Percentiles rank a stretch among this genome's conserved stretches.
These are phyloP conservation scores for Saccharata proteae DNA, from an alignment of 2,329 filamentous ascomycete species.

Conservation along the genomic window DNA sequence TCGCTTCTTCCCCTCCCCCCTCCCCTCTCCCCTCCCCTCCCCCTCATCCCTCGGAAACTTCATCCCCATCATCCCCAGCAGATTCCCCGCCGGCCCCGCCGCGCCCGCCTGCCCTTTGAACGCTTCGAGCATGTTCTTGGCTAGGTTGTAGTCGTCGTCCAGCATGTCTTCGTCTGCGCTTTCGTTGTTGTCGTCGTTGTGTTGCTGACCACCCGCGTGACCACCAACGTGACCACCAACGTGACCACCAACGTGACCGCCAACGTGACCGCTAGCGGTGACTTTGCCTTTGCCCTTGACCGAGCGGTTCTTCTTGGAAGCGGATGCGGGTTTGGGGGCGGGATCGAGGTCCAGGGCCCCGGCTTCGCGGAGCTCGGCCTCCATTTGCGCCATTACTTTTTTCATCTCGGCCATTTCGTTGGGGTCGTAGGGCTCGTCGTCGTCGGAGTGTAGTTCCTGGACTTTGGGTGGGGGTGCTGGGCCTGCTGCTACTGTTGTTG, in stretches of 20 bases:
- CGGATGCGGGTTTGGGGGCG: slow-evolving; percentile 10
- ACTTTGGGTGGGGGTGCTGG: too few relatives aligned
- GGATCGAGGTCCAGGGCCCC: slow-evolving; percentile 46
- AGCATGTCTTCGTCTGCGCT: slow-evolving; percentile 42
- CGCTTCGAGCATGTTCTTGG: slow-evolving; percentile 81
- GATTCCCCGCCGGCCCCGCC: slow-evolving; percentile 75
- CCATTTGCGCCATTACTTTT: slow-evolving; percentile 56
- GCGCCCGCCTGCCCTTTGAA: slow-evolving; percentile 83
- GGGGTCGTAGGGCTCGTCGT: slow-evolving; percentile 26
- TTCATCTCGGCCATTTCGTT: slow-evolving; percentile 50
- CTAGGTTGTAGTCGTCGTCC: slow-evolving; percentile 75
- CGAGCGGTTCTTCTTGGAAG: slow-evolving; percentile 10
- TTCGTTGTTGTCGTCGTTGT: too few relatives aligned
- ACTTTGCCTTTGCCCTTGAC: slow-evolving; percentile 18
- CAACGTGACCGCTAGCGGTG: too few relatives aligned
- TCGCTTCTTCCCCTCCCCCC: too few relatives aligned
- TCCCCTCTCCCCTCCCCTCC: too few relatives aligned
- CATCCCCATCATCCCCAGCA: slow-evolving; percentile 78
- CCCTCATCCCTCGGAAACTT: slow-evolving; percentile 69
- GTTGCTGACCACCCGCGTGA: too few relatives aligned
- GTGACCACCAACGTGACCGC: too few relatives aligned
- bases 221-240: too few relatives aligned
- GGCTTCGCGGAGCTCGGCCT: slow-evolving; percentile 57
- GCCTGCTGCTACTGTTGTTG: too few relatives aligned
- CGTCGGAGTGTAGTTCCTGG: slow-evolving; percentile 20